Evolutionary conservation across 2,329 filamentous ascomycete species (phyloP), one percentile per base, ranked within the genome.

Genomic region (Pestalotiopsis sp.): DNA sequence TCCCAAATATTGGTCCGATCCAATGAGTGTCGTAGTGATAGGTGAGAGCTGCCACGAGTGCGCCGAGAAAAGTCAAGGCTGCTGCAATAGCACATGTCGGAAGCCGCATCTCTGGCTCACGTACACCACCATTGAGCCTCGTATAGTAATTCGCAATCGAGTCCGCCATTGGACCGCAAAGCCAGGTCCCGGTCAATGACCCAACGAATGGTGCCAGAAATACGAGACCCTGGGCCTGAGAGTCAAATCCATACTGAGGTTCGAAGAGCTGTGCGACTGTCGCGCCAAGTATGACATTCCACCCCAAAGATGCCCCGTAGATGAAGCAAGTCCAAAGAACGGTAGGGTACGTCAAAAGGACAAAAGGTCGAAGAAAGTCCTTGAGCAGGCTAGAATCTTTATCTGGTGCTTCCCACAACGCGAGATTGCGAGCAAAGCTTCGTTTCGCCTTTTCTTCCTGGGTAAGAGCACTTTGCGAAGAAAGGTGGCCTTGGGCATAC

Each of bases 61-160:
- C 38, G n/a, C 60, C 60, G 12, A 25, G 5, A 40, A 41, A 41
- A 3, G 60, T 63, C 27, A 63, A 36, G 6, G 31, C 31, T 12
- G 60, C 60, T 41, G 31, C 60, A 13, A 63, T 63, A 4, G 38
- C 38, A 36, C 31, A 38, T 17, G 38, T 45, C 9, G 60, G 60
- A 17, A 85, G 73, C 12, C 83, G 77, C 13, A 75, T 81, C 73
- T 85, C 83, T 2, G 83, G 84, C 72, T 83, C 78, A 68, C 83
- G 84, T 17, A 84, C 73, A 5, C 83, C 84, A 6, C 74, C 73
- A 66, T 83, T 80, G 61, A 75, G 77, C 65, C 76, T 77, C n/a
- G 82, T 78, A 12, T 75, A 74, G 76, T 80, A 81, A 68, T 81
- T 79, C 52, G 79, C 82, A 71, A 81, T 84, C 9, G 74, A 68